Base-by-base conservation (phyloP, 345 rosid genomes). In the Arabidopsis arenosa region DNA sequence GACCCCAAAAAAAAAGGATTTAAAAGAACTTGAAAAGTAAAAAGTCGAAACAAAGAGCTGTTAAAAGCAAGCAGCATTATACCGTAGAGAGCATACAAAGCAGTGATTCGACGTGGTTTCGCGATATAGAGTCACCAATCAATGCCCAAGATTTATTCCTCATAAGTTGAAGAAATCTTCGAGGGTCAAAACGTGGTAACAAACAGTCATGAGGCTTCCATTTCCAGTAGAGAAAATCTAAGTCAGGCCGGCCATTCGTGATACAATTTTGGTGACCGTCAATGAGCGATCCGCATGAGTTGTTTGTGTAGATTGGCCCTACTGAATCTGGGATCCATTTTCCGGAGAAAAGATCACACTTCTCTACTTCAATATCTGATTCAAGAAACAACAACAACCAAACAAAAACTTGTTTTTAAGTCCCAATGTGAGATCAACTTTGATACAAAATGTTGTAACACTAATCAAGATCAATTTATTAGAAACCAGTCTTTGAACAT, bases 91-190 rank as follows among this genome's bases (percentile, higher is more conserved):
- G 98, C 92, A 93, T 89, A 83, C 98, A 93, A 18, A 93, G 79
- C 44, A 93, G 78, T 18, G 98, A 93, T 76, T 91, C 89, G 2
- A 87, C 91, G 74, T 93, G 96, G 86, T 93, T 93, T 47, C 98
- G 97, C 17, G 97, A 91, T 70, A 93, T 93, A 2, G 98, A 93
- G 76, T 93, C 98, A 37, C 98, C 98, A 13, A 93, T 84, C 55
- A 93, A 68, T 5, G 87, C 98, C 98, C 93, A 93, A 9, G 83
- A 67, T 80, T 91, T 93, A 51, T 87, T 73, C 49, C 90, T 89
- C 98, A 91, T 91, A 70, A 87, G 79, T 43, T 79, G 83, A 15
- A 93, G 94, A 80, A 93, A 88, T 48, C 75, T 86, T 39, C 53
- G 58, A 45, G 93, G 85, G 78, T 89, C 84, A 33, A 95, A 95